phyloP scores from a whole-genome alignment of 805 yeast genomes.

The Candida pseudoglaebosa region DNA sequence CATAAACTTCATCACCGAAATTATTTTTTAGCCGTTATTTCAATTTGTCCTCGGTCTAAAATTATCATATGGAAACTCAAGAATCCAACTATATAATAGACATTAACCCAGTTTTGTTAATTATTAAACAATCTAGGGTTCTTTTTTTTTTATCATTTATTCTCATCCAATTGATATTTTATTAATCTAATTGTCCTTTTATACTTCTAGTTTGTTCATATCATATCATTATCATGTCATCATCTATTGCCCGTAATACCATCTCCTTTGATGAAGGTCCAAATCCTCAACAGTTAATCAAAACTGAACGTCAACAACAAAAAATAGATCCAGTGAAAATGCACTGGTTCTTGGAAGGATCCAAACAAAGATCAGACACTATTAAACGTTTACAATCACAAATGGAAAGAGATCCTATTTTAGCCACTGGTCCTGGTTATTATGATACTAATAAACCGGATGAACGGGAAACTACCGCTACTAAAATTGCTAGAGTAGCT shows the following conservation, averaged over 20 bases:
- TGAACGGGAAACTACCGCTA: slow-evolving; percentile 30
- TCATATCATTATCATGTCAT: slow-evolving; percentile 10
- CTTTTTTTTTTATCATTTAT: neutral
- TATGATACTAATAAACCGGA: slow-evolving; percentile 29
- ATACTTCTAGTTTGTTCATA: neutral
- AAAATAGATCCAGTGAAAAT: slow-evolving; percentile 19
- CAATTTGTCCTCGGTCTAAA: neutral
- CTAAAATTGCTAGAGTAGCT: slow-evolving; percentile 32
- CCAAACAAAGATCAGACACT: slow-evolving; percentile 25
- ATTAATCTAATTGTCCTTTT: too few species aligned
- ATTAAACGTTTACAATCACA: slow-evolving; percentile 27
- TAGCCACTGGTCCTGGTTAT: slow-evolving; percentile 26
- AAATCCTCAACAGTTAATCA: slow-evolving; percentile 22
- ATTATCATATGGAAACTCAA: neutral
- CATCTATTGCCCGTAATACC: slow-evolving; percentile 14
- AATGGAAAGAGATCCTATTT: slow-evolving; percentile 37
- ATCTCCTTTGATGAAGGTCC: slow-evolving; percentile 21
- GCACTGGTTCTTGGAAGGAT: slow-evolving; percentile 36
- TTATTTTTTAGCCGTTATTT: neutral
- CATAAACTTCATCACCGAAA: neutral
- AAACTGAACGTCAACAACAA: slow-evolving; percentile 27
- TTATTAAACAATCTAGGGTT: too few species aligned
- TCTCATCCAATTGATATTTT: too few species aligned
- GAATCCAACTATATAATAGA: too few species aligned
- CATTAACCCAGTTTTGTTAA: too few species aligned